These are phyloP conservation scores for Aspergillus floridensis DNA, from an alignment of 2,329 filamentous ascomycete species.

Conservation along the genomic window DNA sequence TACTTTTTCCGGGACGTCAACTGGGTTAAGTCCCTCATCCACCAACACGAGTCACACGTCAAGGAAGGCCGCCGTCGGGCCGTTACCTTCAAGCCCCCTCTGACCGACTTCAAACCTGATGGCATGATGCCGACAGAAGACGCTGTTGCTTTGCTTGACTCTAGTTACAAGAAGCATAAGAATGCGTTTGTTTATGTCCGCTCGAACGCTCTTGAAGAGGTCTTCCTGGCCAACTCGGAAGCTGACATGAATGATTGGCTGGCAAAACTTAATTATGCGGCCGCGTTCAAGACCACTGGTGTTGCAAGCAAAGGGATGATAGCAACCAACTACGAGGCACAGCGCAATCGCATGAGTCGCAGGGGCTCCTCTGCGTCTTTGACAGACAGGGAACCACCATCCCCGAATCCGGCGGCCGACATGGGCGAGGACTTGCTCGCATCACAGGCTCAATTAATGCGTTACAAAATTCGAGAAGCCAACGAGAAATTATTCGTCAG, in stretches of 20 bases:
- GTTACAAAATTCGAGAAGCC: slow-evolving; percentile 76
- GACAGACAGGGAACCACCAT: slow-evolving; percentile 66
- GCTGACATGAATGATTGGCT: slow-evolving; percentile 95
- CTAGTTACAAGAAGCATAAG: slow-evolving; percentile 87
- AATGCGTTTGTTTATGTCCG: slow-evolving; percentile 89
- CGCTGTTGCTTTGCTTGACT: slow-evolving; percentile 82
- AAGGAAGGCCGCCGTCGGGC: slow-evolving; percentile 74
- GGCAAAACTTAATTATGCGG: slow-evolving; percentile 91
- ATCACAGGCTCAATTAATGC: slow-evolving; percentile 78
- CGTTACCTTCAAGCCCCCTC: slow-evolving; percentile 83
- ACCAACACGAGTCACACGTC: slow-evolving; percentile 79
- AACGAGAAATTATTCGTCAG: slow-evolving; percentile 71
- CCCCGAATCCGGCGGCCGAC: slow-evolving; percentile 69
- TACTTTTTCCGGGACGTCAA: slow-evolving; percentile 93
- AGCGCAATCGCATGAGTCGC: slow-evolving; percentile 61
- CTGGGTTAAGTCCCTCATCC: slow-evolving; percentile 88
- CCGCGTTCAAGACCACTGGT: slow-evolving; percentile 86
- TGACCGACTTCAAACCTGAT: slow-evolving; percentile 92
- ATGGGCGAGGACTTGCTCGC: slow-evolving; percentile 83
- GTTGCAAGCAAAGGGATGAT: slow-evolving; percentile 86
- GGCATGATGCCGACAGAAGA: slow-evolving; percentile 90
- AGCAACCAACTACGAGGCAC: slow-evolving; percentile 80
- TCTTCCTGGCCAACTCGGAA: slow-evolving; percentile 86
- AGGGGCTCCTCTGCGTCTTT: slow-evolving; percentile 63
- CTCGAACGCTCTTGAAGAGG: slow-evolving; percentile 82